phyloP scores from a whole-genome alignment of 1,139 yeast genomes.

The Saccharomyces hybrid region DNA sequence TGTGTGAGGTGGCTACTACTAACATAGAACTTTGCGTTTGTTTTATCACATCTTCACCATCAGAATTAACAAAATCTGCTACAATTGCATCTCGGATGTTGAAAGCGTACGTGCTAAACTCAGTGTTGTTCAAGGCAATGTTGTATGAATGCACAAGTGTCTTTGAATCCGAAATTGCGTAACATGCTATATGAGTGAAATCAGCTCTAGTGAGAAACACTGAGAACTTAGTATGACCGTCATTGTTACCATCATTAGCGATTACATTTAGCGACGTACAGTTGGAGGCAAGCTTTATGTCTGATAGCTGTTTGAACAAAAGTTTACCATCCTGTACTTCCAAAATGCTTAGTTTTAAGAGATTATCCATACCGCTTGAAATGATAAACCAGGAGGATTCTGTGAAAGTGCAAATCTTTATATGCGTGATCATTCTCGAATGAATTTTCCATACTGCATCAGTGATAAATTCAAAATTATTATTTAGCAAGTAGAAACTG shows the following conservation, averaged over 20 bases:
- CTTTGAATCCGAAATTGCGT: slow-evolving; percentile 24
- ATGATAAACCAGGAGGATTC: slow-evolving; percentile 36
- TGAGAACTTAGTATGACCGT: slow-evolving; percentile 27
- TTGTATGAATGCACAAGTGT: slow-evolving; percentile 36
- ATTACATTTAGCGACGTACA: slow-evolving; percentile 44
- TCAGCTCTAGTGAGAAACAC: slow-evolving; percentile 54
- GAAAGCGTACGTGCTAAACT: slow-evolving; percentile 61
- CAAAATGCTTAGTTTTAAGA: slow-evolving; percentile 38
- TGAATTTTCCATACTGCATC: slow-evolving; percentile 31
- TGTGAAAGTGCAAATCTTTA: slow-evolving; percentile 27
- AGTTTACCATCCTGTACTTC: slow-evolving; percentile 12
- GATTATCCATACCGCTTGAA: slow-evolving; percentile 58
- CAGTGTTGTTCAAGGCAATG: slow-evolving; percentile 66
- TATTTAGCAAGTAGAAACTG: slow-evolving; percentile 18
- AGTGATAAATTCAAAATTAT: neutral
- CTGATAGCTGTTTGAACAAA: slow-evolving; percentile 27
- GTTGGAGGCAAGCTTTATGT: slow-evolving; percentile 38
- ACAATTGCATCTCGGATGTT: slow-evolving; percentile 47
- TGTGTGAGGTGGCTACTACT: slow-evolving; percentile 64
- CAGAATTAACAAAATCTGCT: slow-evolving; percentile 5
- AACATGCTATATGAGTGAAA: slow-evolving; percentile 46
- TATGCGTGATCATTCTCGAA: slow-evolving; percentile 37
- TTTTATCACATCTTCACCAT: slow-evolving; percentile 14
- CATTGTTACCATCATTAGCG: slow-evolving; percentile 14
- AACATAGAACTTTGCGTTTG: slow-evolving; percentile 31